Base-by-base conservation (phyloP, 768 basidiomycete genomes). In the Tremella mesenterica region DNA sequence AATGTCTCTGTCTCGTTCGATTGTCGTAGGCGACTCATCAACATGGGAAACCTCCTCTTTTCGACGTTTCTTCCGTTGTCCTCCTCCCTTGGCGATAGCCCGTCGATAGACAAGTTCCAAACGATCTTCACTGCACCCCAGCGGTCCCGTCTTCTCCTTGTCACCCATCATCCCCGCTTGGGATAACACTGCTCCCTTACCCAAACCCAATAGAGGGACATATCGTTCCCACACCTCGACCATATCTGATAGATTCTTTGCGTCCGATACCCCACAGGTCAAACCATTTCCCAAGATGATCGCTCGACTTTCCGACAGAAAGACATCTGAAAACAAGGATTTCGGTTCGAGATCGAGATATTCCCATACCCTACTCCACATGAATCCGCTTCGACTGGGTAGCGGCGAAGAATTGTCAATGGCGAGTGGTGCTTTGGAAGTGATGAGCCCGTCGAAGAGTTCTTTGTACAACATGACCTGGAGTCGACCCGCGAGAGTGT, bases 391-490 rank as follows among this genome's bases (percentile, higher is more conserved):
- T 13, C 38, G 41, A 20, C 51, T 64, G 21, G 62, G 69, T n/a
- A 49, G 33, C 1, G 33, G 34, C 26, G n/a, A 13, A 7, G 38
- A 41, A 23, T n/a, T 10, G n/a, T 12, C 13, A 23, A 31, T 4
- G 12, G 47, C 4, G 14, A 27, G 4, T 27, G 26, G 29, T 4
- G 20, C 43, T n/a, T 52, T 34, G 13, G 58, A 51, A 14, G 61
- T 47, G 6, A 73, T 44, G 45, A 75, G 61, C 13, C 61, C 58
- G 49, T 69, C 71, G 23, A 74, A 39, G 26, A 75, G 49, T 53
- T 72, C 73, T 49, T 74, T 73, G 61, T 75, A 75, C 27, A 74
- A 56, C 74, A 75, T 75, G 26, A 73, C 63, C 54, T 75, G 74
- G 14, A 72, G 53, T 46, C 58, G 63, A 1, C 73, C 73, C 6